Evolutionary conservation across 2,329 filamentous ascomycete genomes (phyloP), one percentile per base, ranked within the genome.

Genomic region (Fusarium cicatricum): DNA sequence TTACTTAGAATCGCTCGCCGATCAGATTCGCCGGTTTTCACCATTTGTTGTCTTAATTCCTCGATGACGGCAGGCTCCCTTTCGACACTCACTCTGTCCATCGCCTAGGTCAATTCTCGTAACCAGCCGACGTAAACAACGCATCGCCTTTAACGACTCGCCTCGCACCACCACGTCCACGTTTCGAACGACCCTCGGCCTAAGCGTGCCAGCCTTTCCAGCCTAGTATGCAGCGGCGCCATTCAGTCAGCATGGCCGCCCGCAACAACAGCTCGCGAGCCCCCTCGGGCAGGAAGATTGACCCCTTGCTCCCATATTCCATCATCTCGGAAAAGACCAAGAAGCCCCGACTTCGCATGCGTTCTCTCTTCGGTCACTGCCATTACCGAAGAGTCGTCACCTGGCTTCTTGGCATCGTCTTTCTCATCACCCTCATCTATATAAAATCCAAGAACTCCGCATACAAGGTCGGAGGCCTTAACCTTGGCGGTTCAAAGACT

Each of bases 331-430:
- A 75, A 42, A 74, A 76, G 59, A 70, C 74, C 5, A 69, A 64
- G 57, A 69, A 69, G 51, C 67, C 66, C 15, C 75, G 71, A 48
- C 69, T 81, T 42, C 72, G 77, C 48, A 67, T 82, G 17, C 77
- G 76, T 56, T 71, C 78, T 7, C 61, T 85, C 11, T 67, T 85
- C n/a, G 74, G 81, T 12, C 78, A 82, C 64, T 82, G 78, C 62
- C 72, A 84, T 31, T 84, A 84, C 64, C 77, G 81, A 34, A 76
- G 82, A 49, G 74, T 85, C 16, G 70, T 84, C 37, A 71, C 82
- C 67, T 85, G 82, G 82, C 74, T 73, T 6, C 55, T 79, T n/a
- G 70, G 75, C 12, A 66, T 77, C 43, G 69, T 79, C 41, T 57
- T 74, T 31, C 66, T 85, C 16, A 65, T 81, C 10, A 73, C 72